A percentile compares a stretch with the other conserved stretches of the same genome.
Conservation (phyloP, 331 rosid species). For the Rhamnella rubrinervis region DNA sequence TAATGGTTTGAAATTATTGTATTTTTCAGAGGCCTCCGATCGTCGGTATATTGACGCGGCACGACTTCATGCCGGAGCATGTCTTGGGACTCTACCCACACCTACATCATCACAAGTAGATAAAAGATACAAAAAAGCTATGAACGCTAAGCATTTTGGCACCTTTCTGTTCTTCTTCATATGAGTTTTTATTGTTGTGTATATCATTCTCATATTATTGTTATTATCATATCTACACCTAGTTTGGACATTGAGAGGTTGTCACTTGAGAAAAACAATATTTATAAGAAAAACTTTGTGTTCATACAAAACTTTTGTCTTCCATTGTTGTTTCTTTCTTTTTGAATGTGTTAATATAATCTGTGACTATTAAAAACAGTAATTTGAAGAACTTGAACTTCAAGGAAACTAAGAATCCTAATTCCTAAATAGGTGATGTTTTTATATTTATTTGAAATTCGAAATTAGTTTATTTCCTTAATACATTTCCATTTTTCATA, state of each 20-base stretch:
- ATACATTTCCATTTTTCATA: no score
- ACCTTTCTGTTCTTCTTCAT: background rate
- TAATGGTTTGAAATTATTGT: background rate
- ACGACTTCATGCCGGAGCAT: slow-evolving; percentile 92
- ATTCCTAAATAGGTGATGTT: no score
- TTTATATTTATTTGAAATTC: no score
- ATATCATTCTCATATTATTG: background rate
- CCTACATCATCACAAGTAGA: slow-evolving; percentile 35
- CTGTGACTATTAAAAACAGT: no score
- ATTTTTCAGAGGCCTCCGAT: slow-evolving; percentile 84
- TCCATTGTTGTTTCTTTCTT: no score
- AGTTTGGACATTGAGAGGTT: background rate
- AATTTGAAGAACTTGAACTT: no score
- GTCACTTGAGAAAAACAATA: background rate
- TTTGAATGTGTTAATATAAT: no score
- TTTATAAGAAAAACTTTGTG: background rate
- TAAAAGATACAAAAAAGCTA: slow-evolving; percentile 19
- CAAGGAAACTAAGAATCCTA: no score
- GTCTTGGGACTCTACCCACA: slow-evolving; percentile 65
- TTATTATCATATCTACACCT: background rate
- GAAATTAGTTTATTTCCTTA: no score
- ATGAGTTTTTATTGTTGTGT: background rate
- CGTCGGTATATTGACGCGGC: slow-evolving; percentile 83
- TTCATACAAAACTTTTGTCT: no score
- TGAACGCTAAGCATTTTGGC: slow-evolving; percentile 16